A percentile compares a stretch with the other conserved stretches of the same genome.
Conservation (phyloP, 2,329 filamentous ascomycete genomes). For the Phialocephala sp. region DNA sequence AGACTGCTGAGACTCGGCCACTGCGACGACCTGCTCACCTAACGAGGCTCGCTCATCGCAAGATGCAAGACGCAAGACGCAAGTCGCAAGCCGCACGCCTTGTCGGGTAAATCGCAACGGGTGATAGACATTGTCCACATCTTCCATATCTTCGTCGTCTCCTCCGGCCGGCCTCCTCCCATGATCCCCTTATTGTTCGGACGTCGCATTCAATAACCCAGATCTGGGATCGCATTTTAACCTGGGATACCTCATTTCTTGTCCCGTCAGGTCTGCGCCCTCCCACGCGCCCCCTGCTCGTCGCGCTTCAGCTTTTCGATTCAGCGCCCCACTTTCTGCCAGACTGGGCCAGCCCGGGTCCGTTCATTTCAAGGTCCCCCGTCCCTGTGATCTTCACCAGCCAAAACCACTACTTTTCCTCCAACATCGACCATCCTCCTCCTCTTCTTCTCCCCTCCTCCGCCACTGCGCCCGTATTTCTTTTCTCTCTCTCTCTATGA, state of each 20-base stretch:
- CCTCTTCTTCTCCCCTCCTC: conserved; percentile 12
- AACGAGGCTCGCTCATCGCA: too few species aligned
- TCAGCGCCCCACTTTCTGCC: not conserved
- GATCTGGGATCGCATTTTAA: not conserved
- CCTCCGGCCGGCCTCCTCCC: too few species aligned
- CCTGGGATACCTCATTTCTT: not conserved
- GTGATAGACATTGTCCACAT: too few species aligned
- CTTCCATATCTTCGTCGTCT: too few species aligned
- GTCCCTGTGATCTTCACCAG: not conserved
- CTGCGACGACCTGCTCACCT: too few species aligned
- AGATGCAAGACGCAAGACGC: too few species aligned
- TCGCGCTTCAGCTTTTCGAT: not conserved
- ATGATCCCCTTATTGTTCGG: too few species aligned
- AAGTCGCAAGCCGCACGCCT: too few species aligned
- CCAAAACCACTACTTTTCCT: not conserved
- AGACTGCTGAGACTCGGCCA: not conserved
- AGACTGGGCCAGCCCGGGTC: conserved; percentile 4
- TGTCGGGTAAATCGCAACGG: too few species aligned
- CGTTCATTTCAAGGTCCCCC: conserved; percentile 3
- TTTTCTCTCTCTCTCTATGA: conserved; percentile 31
- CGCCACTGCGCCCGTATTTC: conserved; percentile 10
- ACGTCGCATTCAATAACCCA: not conserved
- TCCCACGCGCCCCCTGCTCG: not conserved
- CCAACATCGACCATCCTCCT: not conserved
- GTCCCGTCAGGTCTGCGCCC: not conserved